These are phyloP conservation scores for Saturnispora bothae DNA, from an alignment of 805 yeast species.

Conservation along the genomic window DNA sequence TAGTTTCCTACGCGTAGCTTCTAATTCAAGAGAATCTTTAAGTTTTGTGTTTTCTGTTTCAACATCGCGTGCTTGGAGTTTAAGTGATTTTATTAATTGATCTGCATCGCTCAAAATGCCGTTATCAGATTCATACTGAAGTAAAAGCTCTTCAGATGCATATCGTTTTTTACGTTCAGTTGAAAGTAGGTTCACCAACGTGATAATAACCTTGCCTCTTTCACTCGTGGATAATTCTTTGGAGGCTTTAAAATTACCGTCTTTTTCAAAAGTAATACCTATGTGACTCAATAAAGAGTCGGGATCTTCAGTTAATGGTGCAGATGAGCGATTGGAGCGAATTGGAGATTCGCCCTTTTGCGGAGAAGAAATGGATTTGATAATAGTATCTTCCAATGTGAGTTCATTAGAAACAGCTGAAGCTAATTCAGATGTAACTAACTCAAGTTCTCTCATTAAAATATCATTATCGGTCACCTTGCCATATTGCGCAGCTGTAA, in stretches of 20 bases:
- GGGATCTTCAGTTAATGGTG: background rate
- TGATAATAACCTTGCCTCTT: constrained; percentile 35
- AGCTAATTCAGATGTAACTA: constrained; percentile 65
- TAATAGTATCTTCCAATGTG: constrained; percentile 33
- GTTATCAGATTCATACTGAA: constrained; percentile 39
- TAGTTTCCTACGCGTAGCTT: constrained; percentile 32
- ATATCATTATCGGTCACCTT: constrained; percentile 49
- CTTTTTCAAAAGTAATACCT: constrained; percentile 16
- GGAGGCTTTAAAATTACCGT: constrained; percentile 5
- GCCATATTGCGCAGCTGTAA: constrained; percentile 52
- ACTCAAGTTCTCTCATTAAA: constrained; percentile 50
- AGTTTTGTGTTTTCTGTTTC: constrained; percentile 2
- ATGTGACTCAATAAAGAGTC: background rate
- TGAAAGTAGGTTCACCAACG: constrained; percentile 45
- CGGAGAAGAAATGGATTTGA: constrained; percentile 3
- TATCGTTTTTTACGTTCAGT: constrained; percentile 57
- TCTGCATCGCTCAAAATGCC: constrained; percentile 31
- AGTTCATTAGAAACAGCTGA: constrained; percentile 62
- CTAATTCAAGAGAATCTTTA: constrained; percentile 4
- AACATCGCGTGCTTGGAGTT: constrained; percentile 10
- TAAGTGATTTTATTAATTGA: constrained; percentile 39
- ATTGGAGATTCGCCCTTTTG: background rate
- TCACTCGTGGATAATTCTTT: constrained; percentile 18
- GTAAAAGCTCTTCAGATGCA: constrained; percentile 61
- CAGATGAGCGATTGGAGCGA: background rate